Conservation (phyloP, 1,139 yeast genomes). For the Casaregolazyma lundiana region DNA sequence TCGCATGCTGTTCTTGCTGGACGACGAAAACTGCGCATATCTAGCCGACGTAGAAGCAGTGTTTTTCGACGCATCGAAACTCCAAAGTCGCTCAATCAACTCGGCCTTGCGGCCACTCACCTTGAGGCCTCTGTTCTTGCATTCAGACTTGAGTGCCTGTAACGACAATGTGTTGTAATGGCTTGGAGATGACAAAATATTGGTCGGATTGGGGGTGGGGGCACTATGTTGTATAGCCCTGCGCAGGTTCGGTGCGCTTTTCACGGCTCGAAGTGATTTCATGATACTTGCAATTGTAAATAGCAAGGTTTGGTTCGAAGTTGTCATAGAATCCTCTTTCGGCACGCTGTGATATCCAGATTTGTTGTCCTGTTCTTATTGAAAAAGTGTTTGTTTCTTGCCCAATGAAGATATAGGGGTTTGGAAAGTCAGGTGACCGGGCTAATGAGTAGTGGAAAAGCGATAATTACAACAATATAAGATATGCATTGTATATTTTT, state of each 20-base stretch:
- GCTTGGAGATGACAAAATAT: conserved; percentile 24
- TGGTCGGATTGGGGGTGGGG: conserved; percentile 32
- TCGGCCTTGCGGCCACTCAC: conserved; percentile 54
- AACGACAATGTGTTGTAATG: conserved; percentile 41
- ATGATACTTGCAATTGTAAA: conserved; percentile 1
- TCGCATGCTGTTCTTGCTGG: neutral
- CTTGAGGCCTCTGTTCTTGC: conserved; percentile 51
- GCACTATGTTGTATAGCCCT: conserved; percentile 28
- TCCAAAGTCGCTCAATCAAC: conserved; percentile 44
- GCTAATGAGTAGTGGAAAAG: no score
- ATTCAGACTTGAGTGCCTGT: conserved; percentile 48
- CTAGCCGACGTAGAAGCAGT: neutral
- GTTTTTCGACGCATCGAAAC: conserved; percentile 30
- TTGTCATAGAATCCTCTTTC: no score
- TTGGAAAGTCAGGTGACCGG: neutral
- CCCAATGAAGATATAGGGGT: neutral
- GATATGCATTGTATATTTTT: no score
- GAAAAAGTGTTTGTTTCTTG: neutral
- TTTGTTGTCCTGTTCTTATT: neutral
- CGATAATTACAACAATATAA: no score
- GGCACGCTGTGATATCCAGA: no score
- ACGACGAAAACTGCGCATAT: neutral
- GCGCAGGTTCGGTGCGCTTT: conserved; percentile 13
- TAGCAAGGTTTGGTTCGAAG: neutral
- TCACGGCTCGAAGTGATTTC: conserved; percentile 13